Percentiles rank a stretch among this genome's conserved stretches.
Conservation (phyloP, 805 yeast species). For the Suhomyces vadensis region DNA sequence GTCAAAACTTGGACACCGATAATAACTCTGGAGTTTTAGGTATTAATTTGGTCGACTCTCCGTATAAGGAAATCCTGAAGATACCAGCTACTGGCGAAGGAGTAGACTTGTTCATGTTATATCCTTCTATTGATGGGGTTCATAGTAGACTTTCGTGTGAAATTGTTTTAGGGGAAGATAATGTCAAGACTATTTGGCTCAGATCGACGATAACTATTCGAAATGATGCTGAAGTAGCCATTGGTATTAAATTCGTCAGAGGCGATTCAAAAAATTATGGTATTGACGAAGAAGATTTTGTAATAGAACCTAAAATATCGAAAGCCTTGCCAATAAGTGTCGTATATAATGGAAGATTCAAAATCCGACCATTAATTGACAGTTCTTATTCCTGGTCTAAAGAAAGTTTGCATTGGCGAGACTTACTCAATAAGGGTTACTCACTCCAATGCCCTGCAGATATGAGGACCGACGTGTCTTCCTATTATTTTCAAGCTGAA, state of each 20-base stretch:
- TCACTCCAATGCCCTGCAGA: slow-evolving; percentile 61
- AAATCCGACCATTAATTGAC: slow-evolving; percentile 60
- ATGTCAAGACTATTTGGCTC: slow-evolving; percentile 74
- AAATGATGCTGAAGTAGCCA: slow-evolving; percentile 61
- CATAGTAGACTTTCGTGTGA: slow-evolving; percentile 78
- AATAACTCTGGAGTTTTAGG: slow-evolving; percentile 62
- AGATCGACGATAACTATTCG: slow-evolving; percentile 72
- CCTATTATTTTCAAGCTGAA: slow-evolving; percentile 71
- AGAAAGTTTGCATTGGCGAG: slow-evolving; percentile 64
- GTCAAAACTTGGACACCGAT: slow-evolving; percentile 75
- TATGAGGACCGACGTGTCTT: slow-evolving; percentile 38
- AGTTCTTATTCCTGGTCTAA: slow-evolving; percentile 69
- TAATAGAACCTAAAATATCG: slow-evolving; percentile 55
- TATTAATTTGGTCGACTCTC: slow-evolving; percentile 56
- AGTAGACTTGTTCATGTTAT: slow-evolving; percentile 67
- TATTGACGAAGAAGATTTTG: slow-evolving; percentile 24
- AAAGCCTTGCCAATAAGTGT: slow-evolving; percentile 73
- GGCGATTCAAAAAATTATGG: slow-evolving; percentile 29
- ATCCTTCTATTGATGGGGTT: slow-evolving; percentile 60
- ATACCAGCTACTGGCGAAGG: slow-evolving; percentile 81
- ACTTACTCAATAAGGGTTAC: slow-evolving; percentile 48
- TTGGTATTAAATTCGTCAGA: slow-evolving; percentile 46
- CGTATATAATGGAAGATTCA: slow-evolving; percentile 59
- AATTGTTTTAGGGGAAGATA: slow-evolving; percentile 66
- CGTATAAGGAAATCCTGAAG: slow-evolving; percentile 52